phyloP scores from a whole-genome alignment of 257 asterid species.

The Verbascum thapsus region DNA sequence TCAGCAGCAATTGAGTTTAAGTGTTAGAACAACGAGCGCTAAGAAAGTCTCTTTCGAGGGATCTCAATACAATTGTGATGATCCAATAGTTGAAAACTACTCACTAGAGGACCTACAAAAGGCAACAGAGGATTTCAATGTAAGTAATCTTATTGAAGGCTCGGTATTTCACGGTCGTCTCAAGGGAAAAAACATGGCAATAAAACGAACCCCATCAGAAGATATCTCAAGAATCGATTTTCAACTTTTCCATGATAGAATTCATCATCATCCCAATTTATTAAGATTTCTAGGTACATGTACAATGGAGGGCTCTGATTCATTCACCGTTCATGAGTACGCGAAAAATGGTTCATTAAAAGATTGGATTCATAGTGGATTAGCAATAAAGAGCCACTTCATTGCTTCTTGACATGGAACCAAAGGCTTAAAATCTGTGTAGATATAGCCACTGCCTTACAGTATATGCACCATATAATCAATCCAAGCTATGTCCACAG shows the following conservation, averaged over 20 bases:
- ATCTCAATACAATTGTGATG: conserved; percentile 55
- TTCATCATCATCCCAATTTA: conserved; percentile 60
- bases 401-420: conserved; percentile 74
- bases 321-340: conserved; percentile 62
- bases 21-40: conserved; percentile 68
- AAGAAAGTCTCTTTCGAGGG: conserved; percentile 81
- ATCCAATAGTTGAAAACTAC: conserved; percentile 53
- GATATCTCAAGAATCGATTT: conserved; percentile 44
- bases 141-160: conserved; percentile 55
- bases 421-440: conserved; percentile 69
- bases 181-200: conserved; percentile 61
- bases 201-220: conserved; percentile 45
- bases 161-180: conserved; percentile 75
- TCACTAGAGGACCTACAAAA: conserved; percentile 64
- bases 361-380: conserved; percentile 91
- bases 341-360: conserved; percentile 74
- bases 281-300: conserved; percentile 61
- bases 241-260: conserved; percentile 41
- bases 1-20: conserved; percentile 65
- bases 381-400: conserved; percentile 86
- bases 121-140: conserved; percentile 65
- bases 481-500: conserved; percentile 66
- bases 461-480: conserved; percentile 79
- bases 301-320: conserved; percentile 44
- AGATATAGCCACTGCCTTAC: conserved; percentile 69